Evolutionary conservation across 768 basidiomycete genomes (phyloP).

Genomic region (Hemileccinum rubropunctum): DNA sequence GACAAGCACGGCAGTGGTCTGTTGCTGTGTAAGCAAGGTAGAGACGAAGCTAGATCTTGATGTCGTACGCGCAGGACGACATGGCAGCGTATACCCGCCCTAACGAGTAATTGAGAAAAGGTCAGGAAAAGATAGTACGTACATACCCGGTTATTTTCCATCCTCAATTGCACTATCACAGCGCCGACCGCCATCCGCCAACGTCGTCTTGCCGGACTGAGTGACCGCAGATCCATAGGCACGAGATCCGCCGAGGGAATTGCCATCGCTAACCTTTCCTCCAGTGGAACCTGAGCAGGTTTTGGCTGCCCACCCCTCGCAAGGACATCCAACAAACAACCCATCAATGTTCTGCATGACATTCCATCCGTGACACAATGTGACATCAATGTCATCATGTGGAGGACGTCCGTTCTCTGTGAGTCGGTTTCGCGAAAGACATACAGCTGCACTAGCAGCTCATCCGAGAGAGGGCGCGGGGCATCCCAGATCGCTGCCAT

Average conservation of each 20-base stretch:
- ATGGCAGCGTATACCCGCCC: too few relatives aligned
- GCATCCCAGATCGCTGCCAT: too few relatives aligned
- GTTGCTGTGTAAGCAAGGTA: constrained; percentile 26
- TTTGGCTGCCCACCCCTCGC: constrained; percentile 8
- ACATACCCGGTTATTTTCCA: constrained; percentile 36
- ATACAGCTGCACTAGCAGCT: too few relatives aligned
- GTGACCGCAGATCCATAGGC: too few relatives aligned
- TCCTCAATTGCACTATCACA: constrained; percentile 35
- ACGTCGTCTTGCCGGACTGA: too few relatives aligned
- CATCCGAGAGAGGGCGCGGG: too few relatives aligned
- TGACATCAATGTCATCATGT: constrained; percentile 43
- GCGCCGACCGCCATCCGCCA: constrained; percentile 46
- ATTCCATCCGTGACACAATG: constrained; percentile 54
- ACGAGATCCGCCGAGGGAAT: too few relatives aligned
- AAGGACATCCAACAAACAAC: constrained; percentile 46
- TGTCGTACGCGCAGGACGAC: constrained; percentile 36
- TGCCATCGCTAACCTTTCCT: too few relatives aligned
- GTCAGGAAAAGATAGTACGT: not conserved
- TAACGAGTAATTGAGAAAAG: constrained; percentile 17
- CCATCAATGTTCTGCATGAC: constrained; percentile 39
- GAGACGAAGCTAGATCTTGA: constrained; percentile 27
- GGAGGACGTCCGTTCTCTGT: constrained; percentile 31
- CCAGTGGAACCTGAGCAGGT: too few relatives aligned
- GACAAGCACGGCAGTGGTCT: constrained; percentile 33
- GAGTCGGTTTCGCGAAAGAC: too few relatives aligned